A percentile compares a stretch with the other conserved stretches of the same genome.
phyloP scores from a whole-genome alignment of 1,284 basidiomycete genomes.

The Rhodotorula sp. region DNA sequence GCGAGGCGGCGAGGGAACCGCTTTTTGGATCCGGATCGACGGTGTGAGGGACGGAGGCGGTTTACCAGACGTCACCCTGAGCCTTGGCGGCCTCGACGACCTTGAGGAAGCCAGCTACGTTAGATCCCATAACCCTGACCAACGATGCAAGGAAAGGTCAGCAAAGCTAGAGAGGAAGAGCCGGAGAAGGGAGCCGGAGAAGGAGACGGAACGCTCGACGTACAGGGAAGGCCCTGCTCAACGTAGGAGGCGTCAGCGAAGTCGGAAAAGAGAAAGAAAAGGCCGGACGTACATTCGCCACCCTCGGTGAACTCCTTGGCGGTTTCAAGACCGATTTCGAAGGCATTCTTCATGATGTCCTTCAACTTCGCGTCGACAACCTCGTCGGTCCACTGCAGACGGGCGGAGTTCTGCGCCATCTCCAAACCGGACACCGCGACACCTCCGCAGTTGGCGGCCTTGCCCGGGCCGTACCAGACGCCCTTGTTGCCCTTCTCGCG shows the following conservation, averaged over 20 bases:
- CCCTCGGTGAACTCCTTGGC: slow-evolving; percentile 64
- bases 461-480: slow-evolving; percentile 71
- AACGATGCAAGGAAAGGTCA: slow-evolving; percentile 48
- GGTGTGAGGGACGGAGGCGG: background rate
- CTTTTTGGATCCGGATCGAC: background rate
- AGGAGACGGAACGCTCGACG: too few relatives aligned
- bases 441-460: slow-evolving; percentile 61
- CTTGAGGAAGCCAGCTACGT: slow-evolving; percentile 74
- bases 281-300: slow-evolving; percentile 49
- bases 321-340: slow-evolving; percentile 58
- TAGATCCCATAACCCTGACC: slow-evolving; percentile 64
- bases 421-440: slow-evolving; percentile 66
- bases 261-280: background rate
- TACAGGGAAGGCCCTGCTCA: too few relatives aligned
- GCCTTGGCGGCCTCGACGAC: slow-evolving; percentile 60
- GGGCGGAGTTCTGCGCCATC: slow-evolving; percentile 73
- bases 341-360: slow-evolving; percentile 72
- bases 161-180: slow-evolving; percentile 52
- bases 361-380: slow-evolving; percentile 72
- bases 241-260: background rate
- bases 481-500: slow-evolving; percentile 50
- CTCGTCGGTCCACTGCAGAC: slow-evolving; percentile 59
- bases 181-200: background rate
- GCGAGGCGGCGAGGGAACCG: background rate
- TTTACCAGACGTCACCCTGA: slow-evolving; percentile 25